A percentile compares a stretch with the other conserved stretches of the same genome.
Conservation (phyloP, 176 grass and related monocot species). For the Raddia distichophylla region DNA sequence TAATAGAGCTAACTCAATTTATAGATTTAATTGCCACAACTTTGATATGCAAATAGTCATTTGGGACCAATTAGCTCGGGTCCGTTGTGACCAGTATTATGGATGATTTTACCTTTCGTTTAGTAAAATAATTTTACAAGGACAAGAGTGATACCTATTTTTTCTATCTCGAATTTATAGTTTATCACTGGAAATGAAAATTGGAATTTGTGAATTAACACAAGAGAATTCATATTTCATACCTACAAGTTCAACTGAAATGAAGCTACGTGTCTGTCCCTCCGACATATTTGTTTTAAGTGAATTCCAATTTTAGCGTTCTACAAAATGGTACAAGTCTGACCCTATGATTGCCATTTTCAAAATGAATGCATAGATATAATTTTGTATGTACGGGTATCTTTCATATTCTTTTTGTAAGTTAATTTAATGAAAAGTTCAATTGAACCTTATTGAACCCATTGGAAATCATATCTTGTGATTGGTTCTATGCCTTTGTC, state of each 20-base stretch:
- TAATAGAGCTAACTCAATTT: constrained; percentile 5
- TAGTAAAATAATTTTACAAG: constrained; percentile 6
- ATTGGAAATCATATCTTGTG: constrained; percentile 1
- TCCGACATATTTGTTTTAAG: constrained; percentile 5
- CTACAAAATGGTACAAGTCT: constrained; percentile 10
- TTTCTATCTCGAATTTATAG: background rate
- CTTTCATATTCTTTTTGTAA: constrained; percentile 7
- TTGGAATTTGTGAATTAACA: constrained; percentile 10
- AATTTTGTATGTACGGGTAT: background rate
- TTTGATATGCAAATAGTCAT: background rate
- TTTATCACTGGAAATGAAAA: constrained; percentile 17
- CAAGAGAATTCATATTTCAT: constrained; percentile 29
- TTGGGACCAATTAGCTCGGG: background rate
- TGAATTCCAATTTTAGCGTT: constrained; percentile 1
- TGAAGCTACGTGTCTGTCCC: background rate
- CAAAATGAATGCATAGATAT: constrained; percentile 2
- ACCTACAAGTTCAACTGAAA: constrained; percentile 33
- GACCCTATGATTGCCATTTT: constrained; percentile 22
- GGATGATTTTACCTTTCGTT: background rate
- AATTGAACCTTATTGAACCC: constrained; percentile 1
- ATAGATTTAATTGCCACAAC: constrained; percentile 25
- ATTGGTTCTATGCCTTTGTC: constrained; percentile 16
- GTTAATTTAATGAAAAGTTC: constrained; percentile 22
- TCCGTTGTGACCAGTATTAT: background rate
- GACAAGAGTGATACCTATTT: background rate